Evolutionary conservation across 2,329 filamentous ascomycete species (phyloP), one percentile per base, ranked within the genome.

Genomic region (Biscogniauxia marginata): DNA sequence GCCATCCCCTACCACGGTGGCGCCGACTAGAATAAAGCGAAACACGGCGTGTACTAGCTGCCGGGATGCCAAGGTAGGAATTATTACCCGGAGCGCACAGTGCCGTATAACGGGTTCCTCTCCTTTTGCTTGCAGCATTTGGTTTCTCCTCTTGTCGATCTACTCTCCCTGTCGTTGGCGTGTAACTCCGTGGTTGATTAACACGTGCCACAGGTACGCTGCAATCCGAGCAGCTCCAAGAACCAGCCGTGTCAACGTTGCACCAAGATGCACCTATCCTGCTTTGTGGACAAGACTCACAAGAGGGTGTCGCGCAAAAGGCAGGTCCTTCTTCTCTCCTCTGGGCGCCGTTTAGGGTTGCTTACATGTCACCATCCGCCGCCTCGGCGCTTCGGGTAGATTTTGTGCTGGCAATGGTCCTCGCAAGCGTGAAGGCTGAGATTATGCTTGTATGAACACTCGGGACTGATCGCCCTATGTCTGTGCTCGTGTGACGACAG

Each of bases 1-100:
- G 53, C 52, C 59, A n/a, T 39, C 30, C 30, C 30, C 30, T 39
- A 39, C 62, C 50, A 50, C 59, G 25, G 54, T 50, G 44, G 57
- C 58, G 50, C 54, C 59, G 30, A 62, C 58, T 54, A 66, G 70
- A 22, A 71, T 71, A 51, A 71, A 69, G 55, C 63, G 70, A 46
- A 71, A 71, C 52, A 64, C 67, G 20, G 70, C 70, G 13, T 71
- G 70, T 55, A 71, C 65, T 4, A 65, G 67, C 9, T 71, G 70
- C 53, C 66, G 70, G 21, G 70, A 71, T 59, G 68, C 70, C 7
- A 71, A 71, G 64, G 69, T 70, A 23, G 20, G 7, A 21, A 46
- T 23, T 46, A 21, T 16, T 6, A 39, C 13, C 13, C 5, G n/a
- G 30, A 39, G 30, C 11, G 18, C 45, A 21, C 19, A 46, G 45